Conservation (phyloP, 2,329 filamentous ascomycete genomes). For the Alternaria metachromatica region DNA sequence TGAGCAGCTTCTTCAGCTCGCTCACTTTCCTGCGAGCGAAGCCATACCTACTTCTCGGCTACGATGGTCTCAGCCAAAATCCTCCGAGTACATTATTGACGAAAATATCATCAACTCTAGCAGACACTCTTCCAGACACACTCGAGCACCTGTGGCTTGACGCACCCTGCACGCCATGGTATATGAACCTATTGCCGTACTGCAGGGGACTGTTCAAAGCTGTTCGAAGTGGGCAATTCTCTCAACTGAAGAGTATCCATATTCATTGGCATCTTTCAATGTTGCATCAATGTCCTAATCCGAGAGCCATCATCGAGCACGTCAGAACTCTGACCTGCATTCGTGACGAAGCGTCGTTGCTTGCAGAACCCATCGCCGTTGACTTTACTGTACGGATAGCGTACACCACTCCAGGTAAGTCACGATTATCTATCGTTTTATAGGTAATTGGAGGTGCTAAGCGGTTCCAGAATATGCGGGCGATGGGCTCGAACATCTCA, state of each 20-base stretch:
- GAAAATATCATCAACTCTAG: not conserved
- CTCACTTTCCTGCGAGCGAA: not conserved
- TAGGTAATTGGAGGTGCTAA: not conserved
- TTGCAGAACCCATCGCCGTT: not conserved
- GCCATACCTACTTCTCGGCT: not conserved
- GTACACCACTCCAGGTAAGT: not conserved
- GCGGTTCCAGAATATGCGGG: not conserved
- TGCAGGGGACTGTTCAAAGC: not conserved
- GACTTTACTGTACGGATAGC: not conserved
- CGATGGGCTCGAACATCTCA: not conserved
- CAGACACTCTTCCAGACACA: not conserved
- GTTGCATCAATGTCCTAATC: too few species aligned
- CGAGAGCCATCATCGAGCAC: too few species aligned
- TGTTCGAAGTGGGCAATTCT: not conserved
- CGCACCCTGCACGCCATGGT: not conserved
- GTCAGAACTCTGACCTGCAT: accelerated
- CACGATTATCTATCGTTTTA: not conserved
- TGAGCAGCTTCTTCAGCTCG: not conserved
- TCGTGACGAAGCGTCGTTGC: not conserved
- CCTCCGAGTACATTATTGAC: not conserved
- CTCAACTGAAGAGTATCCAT: not conserved
- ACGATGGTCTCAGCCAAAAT: too few species aligned
- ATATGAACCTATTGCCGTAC: not conserved
- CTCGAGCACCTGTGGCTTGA: not conserved
- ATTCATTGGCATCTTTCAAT: not conserved